Conservation (phyloP, 441 rosid species). For the Bocquillonia castaneifolia region DNA sequence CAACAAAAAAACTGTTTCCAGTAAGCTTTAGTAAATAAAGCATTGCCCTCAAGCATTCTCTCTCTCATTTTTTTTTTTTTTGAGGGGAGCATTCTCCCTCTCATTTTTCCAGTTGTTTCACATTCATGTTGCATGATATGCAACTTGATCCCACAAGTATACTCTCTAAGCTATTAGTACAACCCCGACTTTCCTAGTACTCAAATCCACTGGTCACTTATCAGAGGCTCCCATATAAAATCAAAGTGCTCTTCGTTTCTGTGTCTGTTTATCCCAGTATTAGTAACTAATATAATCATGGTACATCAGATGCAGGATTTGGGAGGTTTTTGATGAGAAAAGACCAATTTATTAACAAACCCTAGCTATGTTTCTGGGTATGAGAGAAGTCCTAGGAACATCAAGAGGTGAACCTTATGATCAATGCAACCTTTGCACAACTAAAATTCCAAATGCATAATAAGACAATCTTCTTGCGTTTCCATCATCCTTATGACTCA, state of each 20-base stretch:
- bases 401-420: not conserved
- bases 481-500: not conserved
- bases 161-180: too few relatives aligned
- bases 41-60: not conserved
- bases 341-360: not conserved
- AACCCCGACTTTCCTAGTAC: not conserved
- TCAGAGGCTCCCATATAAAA: too few relatives aligned
- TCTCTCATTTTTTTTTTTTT: too few relatives aligned
- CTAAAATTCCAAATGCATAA: not conserved
- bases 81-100: too few relatives aligned
- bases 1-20: not conserved
- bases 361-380: not conserved
- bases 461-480: not conserved
- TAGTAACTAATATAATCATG: not conserved
- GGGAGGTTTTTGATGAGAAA: not conserved
- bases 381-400: not conserved
- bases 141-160: not conserved
- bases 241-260: not conserved
- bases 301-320: not conserved
- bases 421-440: not conserved
- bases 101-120: too few relatives aligned
- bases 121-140: too few relatives aligned
- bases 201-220: too few relatives aligned
- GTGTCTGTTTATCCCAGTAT: too few relatives aligned
- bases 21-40: not conserved